Evolutionary conservation across 2,329 filamentous ascomycete species (phyloP).

Genomic region (Fusarium neocosmosporiellum): DNA sequence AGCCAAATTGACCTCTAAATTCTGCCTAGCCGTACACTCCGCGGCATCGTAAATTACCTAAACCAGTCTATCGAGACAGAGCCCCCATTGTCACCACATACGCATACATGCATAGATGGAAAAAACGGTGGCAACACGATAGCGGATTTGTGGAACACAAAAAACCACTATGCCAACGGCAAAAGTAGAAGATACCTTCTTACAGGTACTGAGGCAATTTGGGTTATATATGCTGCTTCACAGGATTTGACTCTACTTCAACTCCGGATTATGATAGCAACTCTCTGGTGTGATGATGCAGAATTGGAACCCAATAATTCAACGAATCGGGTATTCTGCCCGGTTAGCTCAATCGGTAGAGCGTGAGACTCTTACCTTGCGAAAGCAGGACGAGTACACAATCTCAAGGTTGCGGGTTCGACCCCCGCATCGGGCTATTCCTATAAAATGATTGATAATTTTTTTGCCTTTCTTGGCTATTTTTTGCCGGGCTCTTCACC

Average conservation of each 20-base stretch:
- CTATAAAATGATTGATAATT: background rate
- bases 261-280: background rate
- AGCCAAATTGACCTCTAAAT: background rate
- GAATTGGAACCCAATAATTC: background rate
- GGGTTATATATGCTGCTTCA: too few species aligned
- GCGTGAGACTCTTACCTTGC: conserved; percentile 77
- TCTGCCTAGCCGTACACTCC: background rate
- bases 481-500: background rate
- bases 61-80: background rate
- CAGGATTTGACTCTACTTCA: background rate
- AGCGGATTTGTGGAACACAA: too few species aligned
- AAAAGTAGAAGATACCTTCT: too few species aligned
- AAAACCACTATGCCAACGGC: too few species aligned
- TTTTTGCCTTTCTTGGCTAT: background rate
- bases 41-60: background rate
- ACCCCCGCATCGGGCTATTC: conserved; percentile 54
- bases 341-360: conserved; percentile 61
- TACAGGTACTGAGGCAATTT: too few species aligned
- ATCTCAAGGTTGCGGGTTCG: conserved; percentile 69
- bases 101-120: background rate
- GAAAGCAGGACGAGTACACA: conserved; percentile 50
- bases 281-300: background rate
- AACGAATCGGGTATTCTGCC: conserved; percentile 27
- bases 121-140: background rate
- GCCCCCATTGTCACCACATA: background rate